Conservation (phyloP, 176 grass and related monocot genomes). For the Cocos nucifera region DNA sequence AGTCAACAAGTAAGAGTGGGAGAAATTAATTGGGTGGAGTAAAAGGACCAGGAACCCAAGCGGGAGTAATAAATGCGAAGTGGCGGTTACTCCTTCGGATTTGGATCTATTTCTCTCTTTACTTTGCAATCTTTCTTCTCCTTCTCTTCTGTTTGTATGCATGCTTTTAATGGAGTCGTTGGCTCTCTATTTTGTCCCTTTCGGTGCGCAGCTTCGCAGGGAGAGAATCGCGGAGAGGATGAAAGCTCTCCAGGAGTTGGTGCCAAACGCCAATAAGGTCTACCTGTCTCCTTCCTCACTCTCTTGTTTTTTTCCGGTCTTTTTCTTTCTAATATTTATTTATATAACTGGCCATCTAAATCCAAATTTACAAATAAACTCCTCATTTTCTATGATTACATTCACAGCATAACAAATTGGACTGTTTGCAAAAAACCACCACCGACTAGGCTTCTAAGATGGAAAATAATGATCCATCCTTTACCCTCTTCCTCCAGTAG, state of each 20-base stretch:
- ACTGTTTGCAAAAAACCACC: too few species aligned
- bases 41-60: conserved; percentile 1
- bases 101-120: neutral
- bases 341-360: too few species aligned
- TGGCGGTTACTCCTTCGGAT: neutral
- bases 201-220: conserved; percentile 57
- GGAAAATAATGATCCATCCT: too few species aligned
- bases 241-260: conserved; percentile 91
- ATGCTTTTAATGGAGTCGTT: neutral
- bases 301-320: conserved; percentile 11
- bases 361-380: too few species aligned
- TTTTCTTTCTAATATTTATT: conserved; percentile 1
- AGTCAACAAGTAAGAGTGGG: too few species aligned
- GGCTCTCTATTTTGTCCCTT: neutral
- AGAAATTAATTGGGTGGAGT: neutral
- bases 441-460: too few species aligned
- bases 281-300: conserved; percentile 5
- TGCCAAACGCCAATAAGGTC: conserved; percentile 91
- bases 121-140: neutral
- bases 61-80: conserved; percentile 21
- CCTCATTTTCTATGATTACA: too few species aligned
- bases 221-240: conserved; percentile 98
- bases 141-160: conserved; percentile 13
- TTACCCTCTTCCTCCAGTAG: too few species aligned
- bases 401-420: too few species aligned